Base-by-base conservation (phyloP, 495 filamentous ascomycete genomes). In the Collariella sp. region DNA sequence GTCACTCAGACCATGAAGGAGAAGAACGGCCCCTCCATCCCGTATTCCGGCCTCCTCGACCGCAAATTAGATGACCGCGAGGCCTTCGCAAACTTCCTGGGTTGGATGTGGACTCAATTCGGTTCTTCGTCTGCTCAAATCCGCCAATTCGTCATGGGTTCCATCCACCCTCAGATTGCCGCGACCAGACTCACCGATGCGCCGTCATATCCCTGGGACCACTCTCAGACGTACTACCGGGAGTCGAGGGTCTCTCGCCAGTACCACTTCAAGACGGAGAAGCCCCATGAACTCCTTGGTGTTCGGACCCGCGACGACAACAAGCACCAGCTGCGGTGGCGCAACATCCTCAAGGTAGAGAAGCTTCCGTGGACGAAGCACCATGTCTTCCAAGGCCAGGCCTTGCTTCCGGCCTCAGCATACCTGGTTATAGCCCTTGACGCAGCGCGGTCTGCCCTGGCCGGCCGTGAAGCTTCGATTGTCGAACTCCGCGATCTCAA, bases 141-240 rank as follows among this genome's bases (percentile, higher is more conserved):
- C 24, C 51, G 54, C 12, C 47, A 36, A 1, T 74, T 70, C 40
- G 62, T 79, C 57, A 7, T 67, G 46, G 13, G 70, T 63, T 71
- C 73, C 23, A 16, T 57, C 13, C 24, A 51, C 34, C 70, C 55
- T 12, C 56, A 52, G 52, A 50, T 55, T 23, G 64, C 51, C 56
- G 56, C 54, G 36, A 63, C 19, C 46, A 68, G 35, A 50, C 65
- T 64, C 34, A 20, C 29, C 5, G 61, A 72, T 15, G 29, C 70
- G 12, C 77, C 78, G 0, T 39, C 52, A 4, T 81, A 80, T 48
- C 67, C 70, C 5, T 80, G 77, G 72, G 72, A 81, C 23, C 78
- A 80, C 55, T 69, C 71, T 0, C 62, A 66, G 36, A 41, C 56
- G 3, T 63, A 73, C 35, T 79, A 72, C 52, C 65, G 70, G 2